Evolutionary conservation across 2,329 filamentous ascomycete species (phyloP), one percentile per base, ranked within the genome.

Genomic region (Colletotrichum siamense): DNA sequence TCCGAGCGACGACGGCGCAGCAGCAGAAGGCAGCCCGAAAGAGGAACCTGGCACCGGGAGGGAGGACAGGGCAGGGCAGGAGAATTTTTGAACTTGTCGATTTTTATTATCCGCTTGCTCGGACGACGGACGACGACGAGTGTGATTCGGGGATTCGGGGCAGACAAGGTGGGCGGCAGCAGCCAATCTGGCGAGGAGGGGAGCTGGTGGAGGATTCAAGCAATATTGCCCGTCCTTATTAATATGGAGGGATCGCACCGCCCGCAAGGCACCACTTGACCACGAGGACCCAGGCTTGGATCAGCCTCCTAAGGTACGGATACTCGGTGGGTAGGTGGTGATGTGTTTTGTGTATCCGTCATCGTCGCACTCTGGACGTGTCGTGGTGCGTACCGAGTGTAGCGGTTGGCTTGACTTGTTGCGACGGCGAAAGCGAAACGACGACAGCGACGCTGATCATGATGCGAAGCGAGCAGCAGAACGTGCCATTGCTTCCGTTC

Each of bases 151-250:
- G 64, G 55, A 64, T 22, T 73, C 64, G 57, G 34, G 34, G 57
- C 55, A 36, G 57, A 32, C 30, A 55, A 28, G 30, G 39, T 44
- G 57, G 63, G 32, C 22, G 22, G 39, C 13, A 16, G 8, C 26
- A 66, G 61, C 69, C 68, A 71, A 71, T 26, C 61, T 26, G 52
- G 10, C 61, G n/a, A 49, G 18, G 26, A 70, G 59, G 49, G 24
- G 32, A 62, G 55, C 63, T 36, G 55, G 30, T 62, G 69, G 26
- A 75, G 69, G 69, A 75, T 24, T 59, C 72, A 71, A 52, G 63
- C 62, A 71, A 65, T 71, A 66, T 61, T 22, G 36, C 28, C n/a
- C 34, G 28, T 49, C 13, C 55, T 64, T 66, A 55, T 68, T 69
- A 61, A 68, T 68, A 49, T 72, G 68, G 18, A 44, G 57, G 62